Evolutionary conservation across 345 rosid genomes (phyloP), one percentile per base, ranked within the genome.

Genomic region (Combretum micranthum): DNA sequence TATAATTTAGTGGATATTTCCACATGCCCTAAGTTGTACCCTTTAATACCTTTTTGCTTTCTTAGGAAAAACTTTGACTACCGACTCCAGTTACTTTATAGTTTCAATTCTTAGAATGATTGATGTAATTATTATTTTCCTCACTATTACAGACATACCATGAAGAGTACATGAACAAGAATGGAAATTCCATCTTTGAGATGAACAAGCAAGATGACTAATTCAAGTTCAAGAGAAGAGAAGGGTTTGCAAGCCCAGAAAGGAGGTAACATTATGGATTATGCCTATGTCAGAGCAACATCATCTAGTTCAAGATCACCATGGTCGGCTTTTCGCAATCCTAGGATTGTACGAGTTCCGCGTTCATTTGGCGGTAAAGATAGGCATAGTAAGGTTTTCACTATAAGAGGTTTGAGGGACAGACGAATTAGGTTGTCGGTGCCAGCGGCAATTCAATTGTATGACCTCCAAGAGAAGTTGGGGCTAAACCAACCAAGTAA

Each of bases 361-460:
- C 70, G 65, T 12, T 16, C 65, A 4, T 42, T 44, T 7, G 70
- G 61, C 18, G 42, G 70, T 21, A 66, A 66, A 43, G 70, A 66
- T 55, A 53, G 70, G 61, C 70, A 66, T 60, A 66, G 70, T 55
- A 66, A 66, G 44, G 70, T 66, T 12, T 50, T 15, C 53, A 66
- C 70, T 13, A 55, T 61, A 37, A 49, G 60, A 23, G 70, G 70
- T 8, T 44, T 66, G 32, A 53, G 53, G 50, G 70, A 66, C 51
- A 54, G 70, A 42, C 32, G 70, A 16, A 50, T 66, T 25, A 42
- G 70, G 45, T 60, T 66, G 25, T 66, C 70, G 4, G 60, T 56
- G 2, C 65, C 61, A 2, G 26, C 70, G 1, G 70, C 70, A 3
- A 26, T 66, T 25, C 65, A 55, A 51, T 48, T 66, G 49, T 66